Percentiles rank a stretch among this genome's conserved stretches.
phyloP scores from a whole-genome alignment of 331 rosid genomes.

The Malus hybrid region DNA sequence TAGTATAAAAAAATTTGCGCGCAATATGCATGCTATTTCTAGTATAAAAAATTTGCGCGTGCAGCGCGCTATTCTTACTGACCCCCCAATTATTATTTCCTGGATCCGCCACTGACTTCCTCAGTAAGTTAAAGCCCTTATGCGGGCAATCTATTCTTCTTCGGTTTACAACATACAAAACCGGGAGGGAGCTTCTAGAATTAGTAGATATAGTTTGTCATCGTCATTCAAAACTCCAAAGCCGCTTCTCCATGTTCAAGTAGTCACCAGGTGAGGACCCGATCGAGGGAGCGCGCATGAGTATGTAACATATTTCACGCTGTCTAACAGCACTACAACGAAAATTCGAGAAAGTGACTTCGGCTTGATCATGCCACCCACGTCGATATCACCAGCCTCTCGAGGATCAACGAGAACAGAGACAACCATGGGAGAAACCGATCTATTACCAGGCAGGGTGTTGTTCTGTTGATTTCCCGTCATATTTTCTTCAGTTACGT shows the following conservation, averaged over 20 bases:
- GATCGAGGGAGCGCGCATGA: conserved; percentile 73
- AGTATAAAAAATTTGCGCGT: too few relatives aligned
- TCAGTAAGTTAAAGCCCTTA: not conserved
- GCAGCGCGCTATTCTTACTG: too few relatives aligned
- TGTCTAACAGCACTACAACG: conserved; percentile 77
- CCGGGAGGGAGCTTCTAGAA: conserved; percentile 16
- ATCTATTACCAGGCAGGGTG: conserved; percentile 47
- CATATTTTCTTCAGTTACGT: conserved; percentile 48
- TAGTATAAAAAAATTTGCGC: too few relatives aligned
- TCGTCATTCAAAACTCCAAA: not conserved
- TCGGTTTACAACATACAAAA: conserved; percentile 36
- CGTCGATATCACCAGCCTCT: conserved; percentile 58
- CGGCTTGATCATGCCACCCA: conserved; percentile 63
- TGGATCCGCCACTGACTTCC: too few relatives aligned
- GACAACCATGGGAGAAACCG: conserved; percentile 70
- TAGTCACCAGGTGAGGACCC: conserved; percentile 56
- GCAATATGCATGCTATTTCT: too few relatives aligned
- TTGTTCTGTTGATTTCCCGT: conserved; percentile 34
- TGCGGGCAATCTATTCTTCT: conserved; percentile 3
- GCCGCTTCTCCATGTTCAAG: conserved; percentile 27
- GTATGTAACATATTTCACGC: conserved; percentile 87
- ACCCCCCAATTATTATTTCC: too few relatives aligned
- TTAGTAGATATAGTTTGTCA: conserved; percentile 4
- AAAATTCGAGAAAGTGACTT: conserved; percentile 80
- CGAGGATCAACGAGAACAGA: conserved; percentile 94